Conservation (phyloP, 2,329 filamentous ascomycete genomes). For the Diplodia intermedia region DNA sequence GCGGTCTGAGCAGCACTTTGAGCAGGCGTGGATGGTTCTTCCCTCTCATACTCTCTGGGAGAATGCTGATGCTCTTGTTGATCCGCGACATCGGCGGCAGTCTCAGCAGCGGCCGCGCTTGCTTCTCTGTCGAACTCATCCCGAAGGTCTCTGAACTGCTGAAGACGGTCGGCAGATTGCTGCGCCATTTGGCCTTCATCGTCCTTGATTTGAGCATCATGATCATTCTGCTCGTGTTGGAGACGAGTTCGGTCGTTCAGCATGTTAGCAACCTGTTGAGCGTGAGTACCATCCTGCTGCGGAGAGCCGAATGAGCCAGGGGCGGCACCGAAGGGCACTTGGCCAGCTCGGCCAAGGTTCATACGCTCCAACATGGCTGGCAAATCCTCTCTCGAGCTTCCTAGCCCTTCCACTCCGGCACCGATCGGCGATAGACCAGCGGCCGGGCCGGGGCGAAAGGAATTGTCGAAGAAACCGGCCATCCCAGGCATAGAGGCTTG, state of each 20-base stretch:
- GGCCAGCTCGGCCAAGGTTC: conserved; percentile 61
- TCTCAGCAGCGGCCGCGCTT: conserved; percentile 27
- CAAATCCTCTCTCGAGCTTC: conserved; percentile 71
- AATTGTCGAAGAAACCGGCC: conserved; percentile 72
- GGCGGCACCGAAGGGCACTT: conserved; percentile 55
- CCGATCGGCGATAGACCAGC: conserved; percentile 55
- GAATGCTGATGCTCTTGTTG: conserved; percentile 39
- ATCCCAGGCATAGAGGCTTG: conserved; percentile 57
- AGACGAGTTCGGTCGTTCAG: conserved; percentile 66
- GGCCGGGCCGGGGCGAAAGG: conserved; percentile 51
- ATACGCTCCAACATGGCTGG: conserved; percentile 70
- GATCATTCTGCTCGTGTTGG: conserved; percentile 67
- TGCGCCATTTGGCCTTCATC: conserved; percentile 53
- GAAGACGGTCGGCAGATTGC: conserved; percentile 70
- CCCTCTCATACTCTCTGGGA: conserved; percentile 37
- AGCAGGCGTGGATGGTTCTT: conserved; percentile 14
- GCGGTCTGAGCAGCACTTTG: conserved; percentile 9
- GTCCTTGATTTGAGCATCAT: conserved; percentile 55
- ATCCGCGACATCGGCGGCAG: conserved; percentile 30
- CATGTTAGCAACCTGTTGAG: conserved; percentile 65
- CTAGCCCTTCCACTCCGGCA: conserved; percentile 53
- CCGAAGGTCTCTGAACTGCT: conserved; percentile 81
- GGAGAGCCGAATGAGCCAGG: conserved; percentile 55
- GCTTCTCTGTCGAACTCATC: conserved; percentile 40
- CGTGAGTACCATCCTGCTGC: conserved; percentile 58